A percentile compares a stretch with the other conserved stretches of the same genome.
phyloP scores from a whole-genome alignment of 2,329 filamentous ascomycete species.

The Xenoacremonium recifei region DNA sequence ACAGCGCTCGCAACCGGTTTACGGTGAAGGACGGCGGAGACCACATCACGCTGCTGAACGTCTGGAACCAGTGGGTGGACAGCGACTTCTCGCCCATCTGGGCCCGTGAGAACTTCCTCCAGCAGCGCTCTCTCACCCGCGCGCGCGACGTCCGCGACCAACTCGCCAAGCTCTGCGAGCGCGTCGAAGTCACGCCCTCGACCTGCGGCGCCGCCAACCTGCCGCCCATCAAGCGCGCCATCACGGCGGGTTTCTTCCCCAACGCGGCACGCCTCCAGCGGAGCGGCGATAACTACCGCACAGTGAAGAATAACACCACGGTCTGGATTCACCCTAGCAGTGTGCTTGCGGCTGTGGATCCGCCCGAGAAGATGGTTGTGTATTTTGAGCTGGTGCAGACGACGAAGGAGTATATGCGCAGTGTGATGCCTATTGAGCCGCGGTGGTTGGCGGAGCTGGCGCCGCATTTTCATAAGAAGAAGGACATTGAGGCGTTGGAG shows the following conservation, averaged over 20 bases:
- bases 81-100: constrained; percentile 85
- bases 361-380: constrained; percentile 76
- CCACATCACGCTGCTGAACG: constrained; percentile 82
- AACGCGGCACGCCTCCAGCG: constrained; percentile 84
- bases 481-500: constrained; percentile 80
- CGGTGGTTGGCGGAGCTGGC: constrained; percentile 87
- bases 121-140: constrained; percentile 84
- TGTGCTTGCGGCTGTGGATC: constrained; percentile 75
- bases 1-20: constrained; percentile 85
- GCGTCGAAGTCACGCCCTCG: constrained; percentile 78
- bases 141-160: constrained; percentile 92
- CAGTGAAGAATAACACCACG: constrained; percentile 84
- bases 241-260: constrained; percentile 91
- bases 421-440: constrained; percentile 78
- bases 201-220: constrained; percentile 69
- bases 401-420: constrained; percentile 90
- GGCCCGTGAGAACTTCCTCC: constrained; percentile 90
- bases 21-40: constrained; percentile 90
- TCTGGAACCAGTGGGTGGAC: constrained; percentile 96
- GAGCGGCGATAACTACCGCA: constrained; percentile 84
- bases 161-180: constrained; percentile 86
- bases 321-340: constrained; percentile 91
- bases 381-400: constrained; percentile 84
- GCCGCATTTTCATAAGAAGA: constrained; percentile 91
- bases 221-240: constrained; percentile 75